phyloP scores from a whole-genome alignment of 2,329 filamentous ascomycete species.

The Zalaria obscura region DNA sequence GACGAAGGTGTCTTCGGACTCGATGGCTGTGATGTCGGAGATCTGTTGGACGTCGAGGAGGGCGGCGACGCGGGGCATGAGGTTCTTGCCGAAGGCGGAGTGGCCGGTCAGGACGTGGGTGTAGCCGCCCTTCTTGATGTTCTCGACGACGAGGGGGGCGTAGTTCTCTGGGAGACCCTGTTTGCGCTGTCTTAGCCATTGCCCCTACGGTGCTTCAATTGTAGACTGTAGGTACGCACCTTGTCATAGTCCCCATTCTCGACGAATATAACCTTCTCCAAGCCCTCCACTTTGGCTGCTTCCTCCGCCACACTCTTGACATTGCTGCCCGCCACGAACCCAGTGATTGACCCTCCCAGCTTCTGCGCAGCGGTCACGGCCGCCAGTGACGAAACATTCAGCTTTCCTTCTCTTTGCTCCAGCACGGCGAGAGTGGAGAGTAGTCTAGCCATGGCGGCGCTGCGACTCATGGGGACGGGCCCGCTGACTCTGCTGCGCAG shows the following conservation, averaged over 20 bases:
- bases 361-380: conserved; percentile 77
- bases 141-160: conserved; percentile 84
- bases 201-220: not conserved
- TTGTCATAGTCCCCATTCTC: conserved; percentile 88
- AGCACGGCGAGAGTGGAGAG: conserved; percentile 82
- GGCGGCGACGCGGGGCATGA: conserved; percentile 82
- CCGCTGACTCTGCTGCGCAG: conserved; percentile 15
- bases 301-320: conserved; percentile 65
- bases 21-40: conserved; percentile 76
- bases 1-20: conserved; percentile 87
- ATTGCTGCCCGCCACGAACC: conserved; percentile 70
- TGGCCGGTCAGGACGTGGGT: conserved; percentile 85
- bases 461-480: conserved; percentile 28
- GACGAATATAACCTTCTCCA: conserved; percentile 83
- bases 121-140: conserved; percentile 90
- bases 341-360: conserved; percentile 73
- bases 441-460: conserved; percentile 50
- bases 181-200: too few species aligned
- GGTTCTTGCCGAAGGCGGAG: conserved; percentile 91
- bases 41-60: conserved; percentile 86
- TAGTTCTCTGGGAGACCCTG: conserved; percentile 81
- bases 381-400: conserved; percentile 69
- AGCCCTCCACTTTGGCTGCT: conserved; percentile 74
- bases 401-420: conserved; percentile 81
- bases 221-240: conserved; percentile 31